These are phyloP conservation scores for Beauveria caledonica DNA, from an alignment of 2,329 filamentous ascomycete species.

Conservation along the genomic window DNA sequence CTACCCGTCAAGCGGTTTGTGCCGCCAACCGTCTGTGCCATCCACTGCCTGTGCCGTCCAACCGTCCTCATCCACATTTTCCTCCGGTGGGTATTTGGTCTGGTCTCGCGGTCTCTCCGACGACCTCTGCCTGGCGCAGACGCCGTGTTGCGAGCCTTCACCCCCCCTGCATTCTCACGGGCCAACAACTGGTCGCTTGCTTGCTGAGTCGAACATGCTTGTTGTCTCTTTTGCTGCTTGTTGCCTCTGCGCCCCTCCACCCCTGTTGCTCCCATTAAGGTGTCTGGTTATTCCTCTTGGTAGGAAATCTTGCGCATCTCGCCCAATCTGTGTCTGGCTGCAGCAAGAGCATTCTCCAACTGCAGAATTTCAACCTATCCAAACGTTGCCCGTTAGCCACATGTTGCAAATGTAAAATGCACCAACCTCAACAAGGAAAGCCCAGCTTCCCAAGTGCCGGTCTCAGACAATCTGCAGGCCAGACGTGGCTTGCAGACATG, in stretches of 20 bases:
- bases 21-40: no score
- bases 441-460: neutral
- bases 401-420: neutral
- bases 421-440: neutral
- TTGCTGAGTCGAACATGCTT: neutral
- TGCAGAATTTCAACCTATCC: constrained; percentile 89
- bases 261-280: neutral
- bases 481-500: constrained; percentile 1
- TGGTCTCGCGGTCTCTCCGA: no score
- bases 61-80: no score
- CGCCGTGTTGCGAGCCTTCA: no score
- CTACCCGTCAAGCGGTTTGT: no score
- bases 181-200: neutral
- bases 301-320: constrained; percentile 99
- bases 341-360: constrained; percentile 75
- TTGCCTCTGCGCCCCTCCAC: neutral
- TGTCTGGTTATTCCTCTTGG: constrained; percentile 55
- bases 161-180: neutral
- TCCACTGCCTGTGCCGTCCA: no score
- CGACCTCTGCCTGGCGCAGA: no score
- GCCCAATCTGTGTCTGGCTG: constrained; percentile 74
- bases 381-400: constrained; percentile 6
- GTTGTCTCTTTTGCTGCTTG: neutral
- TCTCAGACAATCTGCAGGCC: neutral
- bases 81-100: no score